Evolutionary conservation across 1,139 yeast species (phyloP).

Genomic region (Suhomyces yuchorum): DNA sequence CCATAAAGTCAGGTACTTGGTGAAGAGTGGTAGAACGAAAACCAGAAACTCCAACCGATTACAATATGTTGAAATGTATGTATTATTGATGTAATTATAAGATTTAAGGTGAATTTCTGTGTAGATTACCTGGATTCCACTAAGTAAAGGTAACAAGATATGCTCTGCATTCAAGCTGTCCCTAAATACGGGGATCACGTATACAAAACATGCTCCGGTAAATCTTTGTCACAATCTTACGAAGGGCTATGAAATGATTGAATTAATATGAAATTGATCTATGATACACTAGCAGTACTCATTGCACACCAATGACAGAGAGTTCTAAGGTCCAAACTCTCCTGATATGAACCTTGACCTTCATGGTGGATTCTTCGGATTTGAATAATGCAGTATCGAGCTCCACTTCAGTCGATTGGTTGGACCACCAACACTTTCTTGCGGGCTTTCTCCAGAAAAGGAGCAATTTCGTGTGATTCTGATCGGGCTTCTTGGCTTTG

Average conservation of each 20-base stretch:
- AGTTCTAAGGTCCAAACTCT: conserved; percentile 87
- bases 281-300: conserved; percentile 8
- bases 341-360: conserved; percentile 65
- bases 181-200: too few species aligned
- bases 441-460: conserved; percentile 99
- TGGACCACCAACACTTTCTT: conserved; percentile 98
- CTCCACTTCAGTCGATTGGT: conserved; percentile 57
- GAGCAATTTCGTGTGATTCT: conserved; percentile 67
- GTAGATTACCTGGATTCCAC: too few species aligned
- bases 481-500: conserved; percentile 38
- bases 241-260: background rate
- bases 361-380: conserved; percentile 22
- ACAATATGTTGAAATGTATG: too few species aligned
- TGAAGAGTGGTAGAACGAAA: too few species aligned
- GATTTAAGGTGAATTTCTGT: too few species aligned
- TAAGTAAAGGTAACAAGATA: too few species aligned
- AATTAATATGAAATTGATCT: background rate
- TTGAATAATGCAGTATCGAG: conserved; percentile 36
- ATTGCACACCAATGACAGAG: conserved; percentile 59
- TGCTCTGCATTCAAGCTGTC: too few species aligned
- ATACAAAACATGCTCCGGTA: too few species aligned
- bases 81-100: too few species aligned
- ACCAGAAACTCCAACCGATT: too few species aligned
- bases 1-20: too few species aligned
- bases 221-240: background rate